phyloP scores from a whole-genome alignment of 2,329 filamentous ascomycete species.

The Fusarium udum region DNA sequence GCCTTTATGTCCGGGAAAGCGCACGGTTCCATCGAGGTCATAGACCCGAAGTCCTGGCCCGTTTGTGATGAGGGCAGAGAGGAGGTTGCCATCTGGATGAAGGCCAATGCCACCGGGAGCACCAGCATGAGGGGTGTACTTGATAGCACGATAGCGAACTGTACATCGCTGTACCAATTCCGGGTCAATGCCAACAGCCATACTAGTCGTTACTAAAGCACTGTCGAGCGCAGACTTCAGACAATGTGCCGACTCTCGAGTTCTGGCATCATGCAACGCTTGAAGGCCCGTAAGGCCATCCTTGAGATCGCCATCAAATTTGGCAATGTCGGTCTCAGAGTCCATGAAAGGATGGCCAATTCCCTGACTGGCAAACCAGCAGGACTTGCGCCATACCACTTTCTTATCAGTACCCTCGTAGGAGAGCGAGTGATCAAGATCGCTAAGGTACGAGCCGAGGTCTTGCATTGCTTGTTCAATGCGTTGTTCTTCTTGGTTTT shows the following conservation, averaged over 20 bases:
- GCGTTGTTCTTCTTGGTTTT: neutral
- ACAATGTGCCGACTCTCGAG: neutral
- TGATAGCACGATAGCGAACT: neutral
- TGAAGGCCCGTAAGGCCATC: constrained; percentile 6
- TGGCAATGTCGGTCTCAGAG: constrained; percentile 1
- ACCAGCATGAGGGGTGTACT: constrained; percentile 7
- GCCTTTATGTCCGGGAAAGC: neutral
- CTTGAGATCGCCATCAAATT: constrained; percentile 15
- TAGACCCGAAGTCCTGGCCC: neutral
- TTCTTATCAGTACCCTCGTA: constrained; percentile 25
- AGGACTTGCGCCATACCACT: constrained; percentile 15
- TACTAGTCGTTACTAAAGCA: neutral
- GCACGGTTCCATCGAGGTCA: neutral
- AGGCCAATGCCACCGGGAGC: constrained; percentile 1
- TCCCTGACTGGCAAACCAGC: constrained; percentile 18
- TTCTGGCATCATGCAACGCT: neutral
- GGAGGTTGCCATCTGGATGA: neutral
- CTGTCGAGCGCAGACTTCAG: neutral
- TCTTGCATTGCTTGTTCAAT: constrained; percentile 18
- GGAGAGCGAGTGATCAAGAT: constrained; percentile 10
- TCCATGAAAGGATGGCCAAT: constrained; percentile 9
- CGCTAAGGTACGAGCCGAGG: neutral
- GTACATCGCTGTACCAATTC: neutral
- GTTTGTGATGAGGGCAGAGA: constrained; percentile 8
- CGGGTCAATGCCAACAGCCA: constrained; percentile 2